phyloP scores from a whole-genome alignment of 495 filamentous ascomycete species.

The Friedmanniomyces simplex region DNA sequence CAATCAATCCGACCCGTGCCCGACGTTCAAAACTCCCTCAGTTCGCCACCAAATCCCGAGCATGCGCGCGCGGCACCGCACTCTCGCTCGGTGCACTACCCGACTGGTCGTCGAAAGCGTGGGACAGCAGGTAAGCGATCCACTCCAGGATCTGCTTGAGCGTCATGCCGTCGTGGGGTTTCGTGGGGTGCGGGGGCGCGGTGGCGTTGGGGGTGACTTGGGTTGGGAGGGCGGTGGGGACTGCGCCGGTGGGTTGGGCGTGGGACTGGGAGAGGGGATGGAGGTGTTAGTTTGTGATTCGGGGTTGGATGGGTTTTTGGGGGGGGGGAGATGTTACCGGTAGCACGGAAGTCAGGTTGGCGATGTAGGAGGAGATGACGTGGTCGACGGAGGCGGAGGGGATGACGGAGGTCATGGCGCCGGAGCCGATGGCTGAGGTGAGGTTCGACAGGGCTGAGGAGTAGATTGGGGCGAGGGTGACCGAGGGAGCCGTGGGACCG shows the following conservation, averaged over 20 bases:
- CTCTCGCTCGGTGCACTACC: not conserved
- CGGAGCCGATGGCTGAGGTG: constrained; percentile 2
- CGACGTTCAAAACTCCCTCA: not conserved
- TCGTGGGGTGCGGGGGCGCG: not conserved
- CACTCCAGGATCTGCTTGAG: constrained; percentile 17
- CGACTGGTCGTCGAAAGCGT: constrained; percentile 1
- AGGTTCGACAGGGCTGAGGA: constrained; percentile 10
- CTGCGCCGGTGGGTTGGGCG: constrained; percentile 6
- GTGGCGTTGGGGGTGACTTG: not conserved
- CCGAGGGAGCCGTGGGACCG: constrained; percentile 4
- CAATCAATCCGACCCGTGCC: not conserved
- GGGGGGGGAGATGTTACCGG: no score
- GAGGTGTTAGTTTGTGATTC: no score
- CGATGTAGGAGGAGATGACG: constrained; percentile 6
- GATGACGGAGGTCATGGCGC: constrained; percentile 7
- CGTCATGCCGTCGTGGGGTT: not conserved
- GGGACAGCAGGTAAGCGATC: constrained; percentile 10
- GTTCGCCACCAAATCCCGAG: constrained; percentile 1
- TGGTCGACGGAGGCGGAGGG: constrained; percentile 11
- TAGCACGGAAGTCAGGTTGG: not conserved
- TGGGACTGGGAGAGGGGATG: not conserved
- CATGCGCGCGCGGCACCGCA: not conserved
- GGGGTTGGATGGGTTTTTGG: no score
- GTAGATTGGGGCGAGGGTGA: constrained; percentile 11
- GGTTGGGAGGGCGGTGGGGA: constrained; percentile 5